Evolutionary conservation across 371 early-diverging fungal species (phyloP), one percentile per base, ranked within the genome.

Genomic region (Phascolomyces articulosus): DNA sequence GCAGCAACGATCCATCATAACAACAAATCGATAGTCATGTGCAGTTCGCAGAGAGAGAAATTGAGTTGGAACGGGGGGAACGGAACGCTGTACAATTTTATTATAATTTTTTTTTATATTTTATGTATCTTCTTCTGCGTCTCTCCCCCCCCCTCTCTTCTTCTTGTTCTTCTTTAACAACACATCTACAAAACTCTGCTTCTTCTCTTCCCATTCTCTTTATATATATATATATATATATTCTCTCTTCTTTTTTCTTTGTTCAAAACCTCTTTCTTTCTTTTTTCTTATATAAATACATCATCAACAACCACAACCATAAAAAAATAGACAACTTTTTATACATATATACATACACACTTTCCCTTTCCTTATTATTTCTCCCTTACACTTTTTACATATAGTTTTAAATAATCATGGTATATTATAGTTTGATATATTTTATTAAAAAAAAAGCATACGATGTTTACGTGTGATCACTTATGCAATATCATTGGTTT

Each of bases 1-100:
- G n/a, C n/a, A n/a, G n/a, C n/a, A n/a, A n/a, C n/a, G n/a, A n/a
- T n/a, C n/a, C n/a, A n/a, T n/a, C n/a, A n/a, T 34, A 34, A 34
- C 11, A 34, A 34, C 34, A 34, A 6, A 34, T 40, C 24, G 31
- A 66, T 29, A 28, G 62, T 69, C 74, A 77, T 71, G 68, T 71
- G 70, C 56, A 59, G 63, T 67, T 69, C 59, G 47, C 66, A 65
- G 60, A 60, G 20, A 34, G 11, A 9, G 11, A 34, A 34, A 34
- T 34, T 34, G 4, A 54, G 60, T 40, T 27, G 26, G 40, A 44
- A 23, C 51, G 31, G 47, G 51, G 61, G 40, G 24, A 53, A 41
- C 47, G 21, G 58, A 58, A 64, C 28, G 31, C 55, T n/a, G n/a
- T n/a, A n/a, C n/a, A n/a, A n/a, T n/a, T n/a, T n/a, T n/a, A n/a